Percentiles rank a stretch among this genome's conserved stretches.
Conservation (phyloP, 2,329 filamentous ascomycete genomes). For the Phyllosticta ampelicida region DNA sequence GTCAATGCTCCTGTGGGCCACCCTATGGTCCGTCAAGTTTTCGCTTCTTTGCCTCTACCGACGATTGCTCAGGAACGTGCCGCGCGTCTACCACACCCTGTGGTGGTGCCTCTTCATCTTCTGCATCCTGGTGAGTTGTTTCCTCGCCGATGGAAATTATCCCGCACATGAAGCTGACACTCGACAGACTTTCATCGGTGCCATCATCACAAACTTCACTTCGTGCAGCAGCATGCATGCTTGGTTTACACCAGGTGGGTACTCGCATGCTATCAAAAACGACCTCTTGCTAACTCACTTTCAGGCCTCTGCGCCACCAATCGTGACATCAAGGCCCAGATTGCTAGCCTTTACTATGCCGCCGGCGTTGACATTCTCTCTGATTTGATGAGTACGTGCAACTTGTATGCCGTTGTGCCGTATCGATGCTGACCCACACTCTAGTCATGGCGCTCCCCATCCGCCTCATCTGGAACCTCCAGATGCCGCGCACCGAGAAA, state of each 20-base stretch:
- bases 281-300: neutral
- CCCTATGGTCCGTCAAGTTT: constrained; percentile 32
- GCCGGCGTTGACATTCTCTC: constrained; percentile 27
- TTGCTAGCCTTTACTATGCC: constrained; percentile 26
- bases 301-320: constrained; percentile 18
- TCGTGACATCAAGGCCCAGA: constrained; percentile 21
- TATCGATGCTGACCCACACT: neutral
- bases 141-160: neutral
- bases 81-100: constrained; percentile 22
- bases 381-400: constrained; percentile 23
- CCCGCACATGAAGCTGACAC: neutral
- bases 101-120: constrained; percentile 30
- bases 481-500: constrained; percentile 25
- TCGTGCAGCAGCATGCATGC: constrained; percentile 26
- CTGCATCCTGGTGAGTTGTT: constrained; percentile 22
- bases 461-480: constrained; percentile 27
- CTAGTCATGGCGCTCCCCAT: constrained; percentile 30
- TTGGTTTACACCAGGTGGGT: constrained; percentile 22
- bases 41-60: constrained; percentile 31
- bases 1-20: constrained; percentile 29
- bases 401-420: neutral
- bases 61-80: constrained; percentile 25
- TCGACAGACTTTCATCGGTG: constrained; percentile 26
- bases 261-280: neutral
- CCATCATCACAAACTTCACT: constrained; percentile 25